phyloP scores from a whole-genome alignment of 768 basidiomycete species.

The Hygrocybe coccinea region DNA sequence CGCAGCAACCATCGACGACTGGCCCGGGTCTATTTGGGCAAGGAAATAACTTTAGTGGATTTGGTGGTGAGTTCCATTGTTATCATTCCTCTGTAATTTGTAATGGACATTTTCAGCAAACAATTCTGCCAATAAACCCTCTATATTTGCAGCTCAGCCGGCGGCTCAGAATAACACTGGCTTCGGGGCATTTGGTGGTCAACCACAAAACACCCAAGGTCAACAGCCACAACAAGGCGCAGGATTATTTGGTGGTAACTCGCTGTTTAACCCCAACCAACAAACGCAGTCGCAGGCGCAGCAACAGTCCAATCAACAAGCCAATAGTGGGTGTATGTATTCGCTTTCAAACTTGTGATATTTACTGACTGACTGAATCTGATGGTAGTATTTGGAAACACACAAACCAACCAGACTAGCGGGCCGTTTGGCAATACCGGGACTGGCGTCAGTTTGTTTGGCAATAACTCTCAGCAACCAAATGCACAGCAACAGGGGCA shows the following conservation, averaged over 20 bases:
- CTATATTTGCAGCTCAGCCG: conserved; percentile 47
- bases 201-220: conserved; percentile 29
- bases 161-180: conserved; percentile 27
- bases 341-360: not conserved
- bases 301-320: conserved; percentile 30
- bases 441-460: conserved; percentile 30
- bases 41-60: not conserved
- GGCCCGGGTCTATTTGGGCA: conserved; percentile 6
- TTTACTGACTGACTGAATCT: conserved; percentile 1
- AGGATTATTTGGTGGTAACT: conserved; percentile 30
- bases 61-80: not conserved
- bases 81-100: not conserved
- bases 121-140: conserved; percentile 44
- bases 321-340: conserved; percentile 34
- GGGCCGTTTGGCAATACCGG: conserved; percentile 33
- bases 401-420: conserved; percentile 22
- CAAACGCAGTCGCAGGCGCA: conserved; percentile 34
- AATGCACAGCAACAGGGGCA: conserved; percentile 9
- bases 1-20: conserved; percentile 12
- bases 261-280: conserved; percentile 14
- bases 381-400: conserved; percentile 35
- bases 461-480: conserved; percentile 21
- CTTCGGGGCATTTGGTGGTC: conserved; percentile 37
- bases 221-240: conserved; percentile 17
- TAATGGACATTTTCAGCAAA: conserved; percentile 16